Evolutionary conservation across 2,329 filamentous ascomycete species (phyloP).

Genomic region (Clonostachys rhizophaga): DNA sequence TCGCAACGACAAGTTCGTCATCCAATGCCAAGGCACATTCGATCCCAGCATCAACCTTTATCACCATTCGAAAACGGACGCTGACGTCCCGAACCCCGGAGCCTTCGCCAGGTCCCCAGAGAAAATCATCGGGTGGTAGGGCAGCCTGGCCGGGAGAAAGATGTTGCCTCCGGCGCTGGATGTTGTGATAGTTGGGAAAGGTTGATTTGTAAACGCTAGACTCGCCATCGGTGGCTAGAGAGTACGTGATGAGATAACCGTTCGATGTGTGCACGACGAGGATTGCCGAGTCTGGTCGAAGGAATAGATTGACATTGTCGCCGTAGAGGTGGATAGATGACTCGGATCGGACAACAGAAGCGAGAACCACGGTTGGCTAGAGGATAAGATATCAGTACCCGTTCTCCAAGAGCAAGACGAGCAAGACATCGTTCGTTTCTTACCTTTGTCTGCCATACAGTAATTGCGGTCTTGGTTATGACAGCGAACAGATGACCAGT

Average conservation of each 20-base stretch:
- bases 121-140: constrained; percentile 53
- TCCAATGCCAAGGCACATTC: constrained; percentile 83
- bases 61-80: constrained; percentile 93
- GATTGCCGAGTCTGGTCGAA: constrained; percentile 88
- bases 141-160: constrained; percentile 53
- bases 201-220: constrained; percentile 81
- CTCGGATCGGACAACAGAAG: constrained; percentile 76
- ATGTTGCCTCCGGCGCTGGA: constrained; percentile 57
- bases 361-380: constrained; percentile 83
- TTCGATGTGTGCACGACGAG: constrained; percentile 82
- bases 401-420: not conserved
- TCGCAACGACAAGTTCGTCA: constrained; percentile 89
- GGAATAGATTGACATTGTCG: constrained; percentile 74
- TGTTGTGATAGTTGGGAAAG: constrained; percentile 64
- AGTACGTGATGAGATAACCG: constrained; percentile 92
- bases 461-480: constrained; percentile 78
- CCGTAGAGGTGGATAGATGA: constrained; percentile 81
- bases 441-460: constrained; percentile 96
- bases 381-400: not conserved
- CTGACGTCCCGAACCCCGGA: constrained; percentile 80
- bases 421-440: not conserved
- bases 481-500: constrained; percentile 81
- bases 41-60: constrained; percentile 95
- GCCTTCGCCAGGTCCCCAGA: constrained; percentile 77
- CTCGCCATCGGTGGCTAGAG: constrained; percentile 77